Conservation (phyloP, 805 yeast genomes). For the Yarrowia keelungensis region DNA sequence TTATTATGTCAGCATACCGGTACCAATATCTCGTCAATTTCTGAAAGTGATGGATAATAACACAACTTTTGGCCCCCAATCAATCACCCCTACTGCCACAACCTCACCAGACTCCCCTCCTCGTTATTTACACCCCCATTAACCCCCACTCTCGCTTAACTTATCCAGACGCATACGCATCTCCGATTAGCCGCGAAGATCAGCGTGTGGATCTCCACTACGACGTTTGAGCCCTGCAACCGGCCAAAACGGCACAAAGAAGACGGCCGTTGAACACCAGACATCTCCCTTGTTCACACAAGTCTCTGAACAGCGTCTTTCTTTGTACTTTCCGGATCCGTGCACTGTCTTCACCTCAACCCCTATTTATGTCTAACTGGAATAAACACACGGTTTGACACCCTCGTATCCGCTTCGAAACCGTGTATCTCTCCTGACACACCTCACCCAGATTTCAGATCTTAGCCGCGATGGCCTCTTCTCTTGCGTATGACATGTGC, state of each 20-base stretch:
- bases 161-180: neutral
- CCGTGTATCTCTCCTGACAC: too few species aligned
- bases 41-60: too few species aligned
- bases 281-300: too few species aligned
- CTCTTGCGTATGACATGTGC: neutral
- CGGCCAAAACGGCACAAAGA: neutral
- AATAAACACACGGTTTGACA: neutral
- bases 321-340: too few species aligned
- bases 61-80: too few species aligned
- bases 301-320: too few species aligned
- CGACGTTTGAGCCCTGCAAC: neutral
- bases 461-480: neutral
- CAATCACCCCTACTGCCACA: too few species aligned
- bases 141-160: neutral
- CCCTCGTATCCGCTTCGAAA: neutral
- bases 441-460: neutral
- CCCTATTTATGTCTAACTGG: neutral
- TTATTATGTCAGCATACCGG: too few species aligned
- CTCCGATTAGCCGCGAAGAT: constrained; percentile 5
- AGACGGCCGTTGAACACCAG: neutral
- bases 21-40: too few species aligned
- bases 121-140: neutral
- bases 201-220: neutral
- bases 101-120: neutral
- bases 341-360: neutral